Base-by-base conservation (phyloP, 192 early-diverging fungal genomes). In the Entomortierella beljakovae region DNA sequence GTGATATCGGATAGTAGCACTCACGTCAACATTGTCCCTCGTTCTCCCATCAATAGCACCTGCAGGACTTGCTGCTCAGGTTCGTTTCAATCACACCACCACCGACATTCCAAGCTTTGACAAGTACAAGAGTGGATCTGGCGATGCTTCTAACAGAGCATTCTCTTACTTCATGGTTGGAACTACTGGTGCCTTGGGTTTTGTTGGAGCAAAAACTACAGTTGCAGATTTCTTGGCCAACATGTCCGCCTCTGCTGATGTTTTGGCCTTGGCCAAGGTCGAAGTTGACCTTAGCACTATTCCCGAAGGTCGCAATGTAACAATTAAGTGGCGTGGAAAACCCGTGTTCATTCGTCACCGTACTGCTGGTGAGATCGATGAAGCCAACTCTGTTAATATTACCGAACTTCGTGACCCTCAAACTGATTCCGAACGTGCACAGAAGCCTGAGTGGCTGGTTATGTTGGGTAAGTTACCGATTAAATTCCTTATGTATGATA, bases 281-380 rank as follows among this genome's bases (percentile, higher is more conserved):
- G 97, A 99, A 87, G 93, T 99, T 18, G 94, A 97, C 59, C 85
- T 97, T 81, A 85, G 84, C 64, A 85, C 92, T 50, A 96, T 99
- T 79, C 97, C 97, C 8, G 93, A 97, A 71, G 97, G 97, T 68
- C 98, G 95, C 88, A 98, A 97, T 61, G 93, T 98, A 33, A 93
- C 94, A 34, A 85, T 99, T 85, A 99, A 99, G 91, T 99, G 97
- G 97, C 92, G 96, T 74, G 97, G 97, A 84, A 99, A 99, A 90
- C 97, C 97, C 42, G 91, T 99, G 57, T 97, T 98, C 81, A 92
- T 99, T 73, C 92, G 96, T 82, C 97, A 99, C 87, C 91, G 97
- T 66, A 99, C 97, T 28, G 85, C 88, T 31, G 94, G 91, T 60
- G 97, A 99, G 83, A 99, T 99, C 69, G 90, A 89, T 9, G 97